Evolutionary conservation across 305 asterid genomes (phyloP), one percentile per base, ranked within the genome.

Genomic region (Striga hermonthica): DNA sequence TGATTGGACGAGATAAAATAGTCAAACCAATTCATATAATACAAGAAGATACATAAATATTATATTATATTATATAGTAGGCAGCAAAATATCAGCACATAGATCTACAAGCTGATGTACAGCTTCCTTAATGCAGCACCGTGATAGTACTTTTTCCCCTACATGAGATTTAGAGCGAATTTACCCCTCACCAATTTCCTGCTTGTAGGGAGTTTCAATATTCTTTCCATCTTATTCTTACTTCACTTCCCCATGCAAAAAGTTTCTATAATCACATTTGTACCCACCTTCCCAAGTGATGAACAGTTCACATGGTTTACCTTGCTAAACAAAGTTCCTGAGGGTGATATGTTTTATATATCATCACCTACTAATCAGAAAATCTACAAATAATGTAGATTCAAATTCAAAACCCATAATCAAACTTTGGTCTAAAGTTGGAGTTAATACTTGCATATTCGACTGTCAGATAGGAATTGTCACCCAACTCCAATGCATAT

Each of bases 201-300:
- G 34, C 41, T 34, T 44, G 34, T 44, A 28, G 55, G 6, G 62
- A 61, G 72, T 38, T 43, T 44, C 45, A 36, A n/a, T 15, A 38
- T 64, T 22, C 55, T 9, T 34, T 45, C 38, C 22, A 48, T 48
- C 54, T 48, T 48, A 61, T 61, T 57, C 12, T 64, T 44, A 22
- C 43, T 37, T 40, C 53, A 12, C 10, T 47, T 63, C 36, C 41
- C 64, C 53, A 12, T 15, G 14, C 14, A 15, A 28, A 62, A 54
- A 41, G 36, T 66, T 43, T 49, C 64, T 62, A 55, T 54, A 12
- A 39, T 49, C 44, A 38, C 22, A 10, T 38, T 65, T 49, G 11
- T 15, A 22, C 31, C 40, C 55, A 35, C 9, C 34, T 10, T 55
- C 44, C 54, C 7, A 4, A 2, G 22, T n/a, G n/a, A 13, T 40